A percentile compares a stretch with the other conserved stretches of the same genome.
phyloP scores from a whole-genome alignment of 129 eudicot genomes.

The Flaveria linearis region DNA sequence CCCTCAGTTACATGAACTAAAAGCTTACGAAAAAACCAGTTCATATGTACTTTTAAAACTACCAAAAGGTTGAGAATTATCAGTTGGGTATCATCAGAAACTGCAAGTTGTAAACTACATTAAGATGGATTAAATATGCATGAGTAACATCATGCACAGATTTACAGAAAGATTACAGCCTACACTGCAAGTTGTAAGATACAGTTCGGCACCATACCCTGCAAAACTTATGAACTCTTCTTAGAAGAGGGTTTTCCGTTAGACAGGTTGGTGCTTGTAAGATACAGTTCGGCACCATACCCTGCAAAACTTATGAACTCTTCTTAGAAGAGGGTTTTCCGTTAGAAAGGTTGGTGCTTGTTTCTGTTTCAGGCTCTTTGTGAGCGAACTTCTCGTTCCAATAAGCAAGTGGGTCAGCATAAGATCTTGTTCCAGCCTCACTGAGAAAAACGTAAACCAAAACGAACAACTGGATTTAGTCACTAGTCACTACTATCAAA shows the following conservation, averaged over 20 bases:
- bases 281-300: background rate
- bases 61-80: slow-evolving; percentile 2
- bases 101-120: slow-evolving; percentile 22
- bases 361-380: slow-evolving; percentile 28
- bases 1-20: background rate
- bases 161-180: background rate
- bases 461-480: slow-evolving; percentile 1
- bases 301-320: slow-evolving; percentile 25
- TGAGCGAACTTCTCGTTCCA: slow-evolving; percentile 34
- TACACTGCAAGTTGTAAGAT: background rate
- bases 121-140: slow-evolving; percentile 16
- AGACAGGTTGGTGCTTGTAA: slow-evolving; percentile 37
- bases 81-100: slow-evolving; percentile 10
- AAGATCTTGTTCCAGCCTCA: slow-evolving; percentile 46
- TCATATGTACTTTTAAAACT: background rate
- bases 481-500: background rate
- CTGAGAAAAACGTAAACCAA: slow-evolving; percentile 27
- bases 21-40: background rate
- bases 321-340: slow-evolving; percentile 46
- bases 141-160: slow-evolving; percentile 4
- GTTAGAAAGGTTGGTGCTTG: slow-evolving; percentile 43
- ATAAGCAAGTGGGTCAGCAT: slow-evolving; percentile 51
- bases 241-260: slow-evolving; percentile 48
- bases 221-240: slow-evolving; percentile 29
- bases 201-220: slow-evolving; percentile 3